Evolutionary conservation across 176 grass and related monocot species (phyloP).

Genomic region (Puya raimondii): DNA sequence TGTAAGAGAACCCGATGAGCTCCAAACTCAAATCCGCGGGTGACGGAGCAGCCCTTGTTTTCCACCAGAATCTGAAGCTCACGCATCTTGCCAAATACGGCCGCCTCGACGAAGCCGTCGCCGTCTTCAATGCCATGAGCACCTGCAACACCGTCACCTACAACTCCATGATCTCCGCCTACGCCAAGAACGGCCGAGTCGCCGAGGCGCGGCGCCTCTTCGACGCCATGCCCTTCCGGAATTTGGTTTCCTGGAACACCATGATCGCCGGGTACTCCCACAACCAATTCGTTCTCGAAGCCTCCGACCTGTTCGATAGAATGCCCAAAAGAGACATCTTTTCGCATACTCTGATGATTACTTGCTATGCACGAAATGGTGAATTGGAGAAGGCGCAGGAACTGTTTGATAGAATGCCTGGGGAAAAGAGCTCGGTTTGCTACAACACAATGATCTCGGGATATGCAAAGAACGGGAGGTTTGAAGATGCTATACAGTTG

Average conservation of each 20-base stretch:
- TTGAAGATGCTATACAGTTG: slow-evolving; percentile 27
- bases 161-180: slow-evolving; percentile 46
- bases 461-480: slow-evolving; percentile 43
- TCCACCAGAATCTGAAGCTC: slow-evolving; percentile 42
- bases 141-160: slow-evolving; percentile 47
- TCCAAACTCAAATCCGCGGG: slow-evolving; percentile 2
- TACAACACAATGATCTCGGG: slow-evolving; percentile 60
- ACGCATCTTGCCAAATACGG: slow-evolving; percentile 38
- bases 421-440: slow-evolving; percentile 33
- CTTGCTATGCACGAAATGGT: slow-evolving; percentile 30
- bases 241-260: slow-evolving; percentile 46
- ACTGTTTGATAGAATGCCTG: slow-evolving; percentile 34
- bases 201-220: slow-evolving; percentile 35
- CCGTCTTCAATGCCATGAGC: slow-evolving; percentile 44
- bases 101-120: slow-evolving; percentile 33
- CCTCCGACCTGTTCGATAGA: slow-evolving; percentile 32
- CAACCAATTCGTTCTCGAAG: slow-evolving; percentile 27
- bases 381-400: slow-evolving; percentile 32
- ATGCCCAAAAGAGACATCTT: slow-evolving; percentile 37
- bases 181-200: slow-evolving; percentile 28
- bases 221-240: slow-evolving; percentile 31
- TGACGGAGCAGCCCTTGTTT: slow-evolving; percentile 9
- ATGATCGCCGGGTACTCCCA: slow-evolving; percentile 38
- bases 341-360: slow-evolving; percentile 50
- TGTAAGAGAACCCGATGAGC: neutral